These are phyloP conservation scores for Xylariaceae sp. DNA, from an alignment of 2,329 filamentous ascomycete species.

Conservation along the genomic window DNA sequence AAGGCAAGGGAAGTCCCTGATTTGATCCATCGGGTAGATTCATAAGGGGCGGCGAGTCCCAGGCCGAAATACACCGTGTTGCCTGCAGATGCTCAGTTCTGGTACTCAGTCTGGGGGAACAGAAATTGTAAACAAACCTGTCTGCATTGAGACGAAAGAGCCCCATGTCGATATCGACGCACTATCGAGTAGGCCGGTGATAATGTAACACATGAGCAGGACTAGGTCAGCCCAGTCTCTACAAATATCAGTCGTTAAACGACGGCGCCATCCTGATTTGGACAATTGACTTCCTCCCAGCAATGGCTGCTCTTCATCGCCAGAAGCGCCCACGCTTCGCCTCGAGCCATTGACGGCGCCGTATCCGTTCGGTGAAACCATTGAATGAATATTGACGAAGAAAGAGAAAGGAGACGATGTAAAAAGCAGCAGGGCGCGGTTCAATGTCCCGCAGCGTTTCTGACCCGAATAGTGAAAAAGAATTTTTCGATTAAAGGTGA, in stretches of 20 bases:
- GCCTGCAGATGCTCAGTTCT: slow-evolving; percentile 46
- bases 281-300: slow-evolving; percentile 27
- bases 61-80: slow-evolving; percentile 83
- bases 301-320: slow-evolving; percentile 44
- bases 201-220: slow-evolving; percentile 74
- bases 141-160: slow-evolving; percentile 85
- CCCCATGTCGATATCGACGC: slow-evolving; percentile 79
- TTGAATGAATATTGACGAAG: no score
- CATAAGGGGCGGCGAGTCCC: slow-evolving; percentile 65
- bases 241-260: slow-evolving; percentile 55
- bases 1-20: slow-evolving; percentile 71
- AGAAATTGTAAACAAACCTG: slow-evolving; percentile 54
- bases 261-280: slow-evolving; percentile 40
- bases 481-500: no score
- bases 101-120: background rate
- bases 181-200: slow-evolving; percentile 79
- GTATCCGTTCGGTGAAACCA: slow-evolving; percentile 39
- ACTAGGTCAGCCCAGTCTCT: slow-evolving; percentile 71
- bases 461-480: no score
- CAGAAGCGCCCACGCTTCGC: slow-evolving; percentile 13
- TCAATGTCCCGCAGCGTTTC: background rate
- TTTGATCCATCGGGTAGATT: slow-evolving; percentile 70
- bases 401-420: slow-evolving; percentile 16
- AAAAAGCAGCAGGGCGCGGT: background rate
- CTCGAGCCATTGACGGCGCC: slow-evolving; percentile 30